A percentile compares a stretch with the other conserved stretches of the same genome.
phyloP scores from a whole-genome alignment of 164 flowering plant genomes.

The Umbellularia californica region DNA sequence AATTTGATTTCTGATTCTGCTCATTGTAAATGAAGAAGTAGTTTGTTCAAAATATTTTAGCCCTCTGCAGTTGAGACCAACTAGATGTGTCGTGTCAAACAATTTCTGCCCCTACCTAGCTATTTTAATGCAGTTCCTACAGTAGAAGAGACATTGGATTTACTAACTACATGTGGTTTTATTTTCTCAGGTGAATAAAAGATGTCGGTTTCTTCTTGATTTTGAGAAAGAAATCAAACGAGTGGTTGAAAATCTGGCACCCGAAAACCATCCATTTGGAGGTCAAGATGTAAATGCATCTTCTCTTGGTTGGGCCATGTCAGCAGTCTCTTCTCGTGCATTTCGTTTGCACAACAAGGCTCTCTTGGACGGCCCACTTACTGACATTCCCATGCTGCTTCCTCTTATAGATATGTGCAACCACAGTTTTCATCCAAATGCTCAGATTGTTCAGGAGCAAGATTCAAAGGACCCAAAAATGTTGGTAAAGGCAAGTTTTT shows the following conservation, averaged over 20 bases:
- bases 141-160: neutral
- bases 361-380: conserved; percentile 38
- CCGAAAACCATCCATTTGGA: conserved; percentile 66
- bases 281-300: conserved; percentile 80
- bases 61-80: neutral
- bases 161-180: neutral
- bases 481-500: conserved; percentile 56
- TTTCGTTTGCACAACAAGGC: conserved; percentile 73
- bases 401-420: conserved; percentile 62
- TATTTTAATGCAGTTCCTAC: neutral
- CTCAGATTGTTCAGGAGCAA: conserved; percentile 73
- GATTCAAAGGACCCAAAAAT: conserved; percentile 30
- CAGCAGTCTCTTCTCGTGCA: conserved; percentile 94
- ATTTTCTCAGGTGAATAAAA: conserved; percentile 69
- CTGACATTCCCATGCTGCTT: conserved; percentile 63
- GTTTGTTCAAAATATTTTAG: neutral
- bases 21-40: too few relatives aligned
- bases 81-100: neutral
- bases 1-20: neutral
- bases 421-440: conserved; percentile 88
- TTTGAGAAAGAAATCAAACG: conserved; percentile 60
- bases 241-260: conserved; percentile 38
- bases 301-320: conserved; percentile 96
- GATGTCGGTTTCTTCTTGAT: conserved; percentile 90
- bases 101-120: neutral